Evolutionary conservation across 805 yeast genomes (phyloP), one percentile per base, ranked within the genome.

Genomic region (Nematodospora valgi): DNA sequence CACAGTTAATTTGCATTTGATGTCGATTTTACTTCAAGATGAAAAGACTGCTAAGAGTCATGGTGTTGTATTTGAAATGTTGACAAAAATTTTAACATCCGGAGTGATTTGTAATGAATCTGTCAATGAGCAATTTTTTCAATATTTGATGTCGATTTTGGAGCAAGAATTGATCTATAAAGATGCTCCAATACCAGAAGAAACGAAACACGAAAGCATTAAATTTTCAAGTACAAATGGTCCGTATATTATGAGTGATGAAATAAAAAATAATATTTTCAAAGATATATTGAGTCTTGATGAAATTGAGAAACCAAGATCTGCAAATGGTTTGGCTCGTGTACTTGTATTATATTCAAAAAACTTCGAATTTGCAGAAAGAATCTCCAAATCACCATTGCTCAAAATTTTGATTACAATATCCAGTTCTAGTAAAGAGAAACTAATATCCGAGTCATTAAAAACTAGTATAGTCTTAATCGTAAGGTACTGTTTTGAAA

Each of bases 401-500:
- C 43, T 85, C 6, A 57, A 60, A 4, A 57, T 27, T 6, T 32
- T 43, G n/a, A 20, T 43, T 8, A 13, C 23, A 17, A 11, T 31
- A 7, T 18, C 34, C 10, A 25, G 27, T 21, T n/a, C 15, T 3
- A 26, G 25, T 15, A 29, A 38, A 14, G 36, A 30, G 8, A 23
- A 25, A 22, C 12, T 22, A 7, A 17, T 25, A n/a, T n/a, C 27
- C 4, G 43, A 41, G 3, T 39, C 37, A 10, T 36, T 41, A 26
- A 41, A 38, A 28, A 32, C 43, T 5, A 29, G 35, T 24, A 23
- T 56, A 14, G 64, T 78, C 1, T 62, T 76, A 9, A 59, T 87
- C 22, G 54, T 81, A 1, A 72, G 96, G 51, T 67, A 83, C 28
- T 80, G 88, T 38, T 77, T 81, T 52, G 97, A 88, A 54, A 72